Base-by-base conservation (phyloP, 2,329 filamentous ascomycete genomes). In the Graphiopsis chlorocephala region DNA sequence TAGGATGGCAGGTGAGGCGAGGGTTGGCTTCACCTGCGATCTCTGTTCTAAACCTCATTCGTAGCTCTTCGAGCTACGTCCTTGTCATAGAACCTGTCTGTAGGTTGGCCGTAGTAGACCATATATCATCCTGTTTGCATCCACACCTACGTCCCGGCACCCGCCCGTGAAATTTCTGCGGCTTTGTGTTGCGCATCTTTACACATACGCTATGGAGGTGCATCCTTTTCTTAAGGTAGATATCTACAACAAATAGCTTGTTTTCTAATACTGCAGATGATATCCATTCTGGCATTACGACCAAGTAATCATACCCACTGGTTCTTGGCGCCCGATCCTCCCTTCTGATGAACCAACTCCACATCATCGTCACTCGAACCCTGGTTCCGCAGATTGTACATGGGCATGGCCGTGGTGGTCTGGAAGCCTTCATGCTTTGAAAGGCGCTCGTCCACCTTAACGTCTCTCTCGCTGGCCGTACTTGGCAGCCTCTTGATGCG, bases 41-140 rank as follows among this genome's bases (percentile, higher is more conserved):
- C n/a, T 56, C 53, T 38, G 53, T 38, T 38, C 29, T 25, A 29
- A 56, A 56, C 29, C 29, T 6, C 53, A 38, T 23, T 56, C n/a
- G 29, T 56, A 56, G 53, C 53, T 56, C 53, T 38, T 38, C n/a
- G 29, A 56, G 53, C 53, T 56, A 56, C 29, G 53, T 38, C 53
- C 53, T 57, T 26, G 20, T 57, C 53, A 57, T 20, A 28, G 20
- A 57, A 57, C 53, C 53, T 57, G 42, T 61, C 58, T 33, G 42
- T 35, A 35, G 23, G 47, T 52, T 35, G 26, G 12, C 42, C 10
- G 31, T 61, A 50, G 42, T 50, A n/a, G n/a, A 35, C 29, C 25
- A 52, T 25, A 61, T 11, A n/a, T 33, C 4, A 4, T 25, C 11
- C 53, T 42, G 53, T 57, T 28, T 42, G 53, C 58, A 61, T 50